Evolutionary conservation across 1,139 yeast genomes (phyloP).

Genomic region (Pichia sp.): DNA sequence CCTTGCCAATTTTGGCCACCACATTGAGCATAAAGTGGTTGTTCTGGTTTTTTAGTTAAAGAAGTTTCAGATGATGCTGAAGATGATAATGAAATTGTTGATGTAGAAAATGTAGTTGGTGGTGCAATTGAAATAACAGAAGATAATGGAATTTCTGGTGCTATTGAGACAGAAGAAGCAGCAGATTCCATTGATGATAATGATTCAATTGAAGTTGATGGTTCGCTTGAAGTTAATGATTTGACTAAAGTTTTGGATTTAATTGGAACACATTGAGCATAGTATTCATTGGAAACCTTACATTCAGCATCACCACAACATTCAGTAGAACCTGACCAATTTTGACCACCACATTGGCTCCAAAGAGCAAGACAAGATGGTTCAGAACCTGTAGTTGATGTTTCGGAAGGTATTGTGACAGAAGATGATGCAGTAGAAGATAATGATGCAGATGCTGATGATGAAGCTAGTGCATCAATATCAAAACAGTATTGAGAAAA

Average conservation of each 20-base stretch:
- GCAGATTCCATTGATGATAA: no score
- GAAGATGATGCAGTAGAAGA: background rate
- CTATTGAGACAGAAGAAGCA: background rate
- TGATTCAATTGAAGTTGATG: background rate
- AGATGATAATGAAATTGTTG: background rate
- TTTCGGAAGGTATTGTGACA: background rate
- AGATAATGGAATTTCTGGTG: background rate
- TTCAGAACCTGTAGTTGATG: background rate
- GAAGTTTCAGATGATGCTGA: background rate
- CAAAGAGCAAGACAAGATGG: background rate
- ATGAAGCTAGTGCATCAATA: background rate
- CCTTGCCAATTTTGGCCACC: conserved; percentile 16
- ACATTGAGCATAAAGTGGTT: conserved; percentile 14
- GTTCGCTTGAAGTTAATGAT: background rate
- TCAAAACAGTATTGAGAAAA: conserved; percentile 29
- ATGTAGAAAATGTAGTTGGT: background rate
- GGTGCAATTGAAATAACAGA: background rate
- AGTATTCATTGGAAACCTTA: conserved; percentile 8
- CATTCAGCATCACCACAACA: conserved; percentile 10
- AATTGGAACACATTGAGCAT: conserved; percentile 12
- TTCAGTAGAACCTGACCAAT: conserved; percentile 6
- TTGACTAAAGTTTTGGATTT: background rate
- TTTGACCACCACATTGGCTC: conserved; percentile 14
- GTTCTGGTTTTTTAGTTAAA: background rate
- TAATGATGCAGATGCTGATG: conserved; percentile 4